These are phyloP conservation scores for Mortierella sp. DNA, from an alignment of 371 early-diverging fungal genomes.

Conservation along the genomic window DNA sequence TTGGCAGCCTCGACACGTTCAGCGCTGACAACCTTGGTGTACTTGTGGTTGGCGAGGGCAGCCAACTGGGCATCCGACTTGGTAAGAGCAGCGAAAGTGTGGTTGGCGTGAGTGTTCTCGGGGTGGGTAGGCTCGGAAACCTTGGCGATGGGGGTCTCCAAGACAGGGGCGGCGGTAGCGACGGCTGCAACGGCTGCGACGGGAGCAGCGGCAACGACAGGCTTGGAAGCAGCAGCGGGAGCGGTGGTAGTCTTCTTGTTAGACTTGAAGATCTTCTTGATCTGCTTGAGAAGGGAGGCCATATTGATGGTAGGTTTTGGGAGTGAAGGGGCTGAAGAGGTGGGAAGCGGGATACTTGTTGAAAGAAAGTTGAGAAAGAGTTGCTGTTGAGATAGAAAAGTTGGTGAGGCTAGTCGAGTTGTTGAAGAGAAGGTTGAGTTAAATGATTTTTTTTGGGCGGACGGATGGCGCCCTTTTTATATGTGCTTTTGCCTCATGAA, in stretches of 20 bases:
- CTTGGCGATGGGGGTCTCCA: background rate
- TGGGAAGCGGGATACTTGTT: background rate
- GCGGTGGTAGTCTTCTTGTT: conserved; percentile 27
- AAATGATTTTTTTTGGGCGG: background rate
- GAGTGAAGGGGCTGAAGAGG: background rate
- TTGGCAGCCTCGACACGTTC: conserved; percentile 46
- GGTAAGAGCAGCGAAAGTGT: conserved; percentile 54
- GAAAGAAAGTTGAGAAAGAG: background rate
- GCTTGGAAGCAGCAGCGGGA: conserved; percentile 2
- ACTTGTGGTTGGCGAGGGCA: conserved; percentile 44
- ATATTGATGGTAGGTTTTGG: conserved; percentile 19
- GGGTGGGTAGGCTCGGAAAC: conserved; percentile 29
- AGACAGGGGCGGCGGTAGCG: conserved; percentile 1
- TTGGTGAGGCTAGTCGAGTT: conserved; percentile 1
- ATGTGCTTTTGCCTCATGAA: too few relatives aligned
- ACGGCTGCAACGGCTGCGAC: conserved; percentile 15
- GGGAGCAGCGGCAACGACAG: background rate
- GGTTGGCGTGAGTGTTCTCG: conserved; percentile 53
- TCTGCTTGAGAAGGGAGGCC: conserved; percentile 54
- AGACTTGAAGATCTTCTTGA: conserved; percentile 49
- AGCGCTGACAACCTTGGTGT: conserved; percentile 42
- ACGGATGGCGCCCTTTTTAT: background rate
- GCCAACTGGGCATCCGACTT: conserved; percentile 54
- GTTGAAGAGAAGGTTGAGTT: background rate
- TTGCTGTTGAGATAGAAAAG: background rate